A percentile compares a stretch with the other conserved stretches of the same genome.
Conservation (phyloP, 78 protist genomes). For the Cyanophora paradoxa region DNA sequence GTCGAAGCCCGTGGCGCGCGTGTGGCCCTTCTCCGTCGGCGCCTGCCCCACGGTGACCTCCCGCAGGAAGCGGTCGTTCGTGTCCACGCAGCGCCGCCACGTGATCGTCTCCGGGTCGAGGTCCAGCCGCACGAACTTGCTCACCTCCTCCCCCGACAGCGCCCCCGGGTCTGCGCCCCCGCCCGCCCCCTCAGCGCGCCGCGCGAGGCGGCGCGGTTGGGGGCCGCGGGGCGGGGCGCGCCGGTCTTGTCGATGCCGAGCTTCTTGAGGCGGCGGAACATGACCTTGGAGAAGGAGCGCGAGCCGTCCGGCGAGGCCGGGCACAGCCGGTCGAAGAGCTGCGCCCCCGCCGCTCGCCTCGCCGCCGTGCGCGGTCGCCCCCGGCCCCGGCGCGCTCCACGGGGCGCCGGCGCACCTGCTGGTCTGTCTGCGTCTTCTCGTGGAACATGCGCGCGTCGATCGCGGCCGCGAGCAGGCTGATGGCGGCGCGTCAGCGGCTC, state of each 20-base stretch:
- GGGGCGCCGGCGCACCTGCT: too few relatives aligned
- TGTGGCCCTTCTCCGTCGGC: slow-evolving; percentile 72
- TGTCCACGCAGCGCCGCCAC: slow-evolving; percentile 78
- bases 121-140: slow-evolving; percentile 76
- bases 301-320: neutral
- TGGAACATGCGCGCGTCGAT: slow-evolving; percentile 90
- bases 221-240: too few relatives aligned
- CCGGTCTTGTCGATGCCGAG: neutral
- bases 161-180: neutral
- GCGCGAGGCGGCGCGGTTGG: too few relatives aligned
- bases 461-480: slow-evolving; percentile 85
- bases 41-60: slow-evolving; percentile 82
- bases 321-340: neutral
- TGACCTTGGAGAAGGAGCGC: neutral
- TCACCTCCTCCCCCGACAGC: slow-evolving; percentile 18
- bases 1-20: slow-evolving; percentile 75
- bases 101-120: slow-evolving; percentile 84
- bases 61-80: slow-evolving; percentile 91
- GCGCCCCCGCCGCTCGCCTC: too few relatives aligned
- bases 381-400: too few relatives aligned
- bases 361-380: too few relatives aligned
- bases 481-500: too few relatives aligned
- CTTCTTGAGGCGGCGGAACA: neutral
- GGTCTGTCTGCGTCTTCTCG: too few relatives aligned
- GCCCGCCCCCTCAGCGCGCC: too few relatives aligned